These are phyloP conservation scores for Talaromyces sp. DNA, from an alignment of 2,329 filamentous ascomycete species.

Conservation along the genomic window DNA sequence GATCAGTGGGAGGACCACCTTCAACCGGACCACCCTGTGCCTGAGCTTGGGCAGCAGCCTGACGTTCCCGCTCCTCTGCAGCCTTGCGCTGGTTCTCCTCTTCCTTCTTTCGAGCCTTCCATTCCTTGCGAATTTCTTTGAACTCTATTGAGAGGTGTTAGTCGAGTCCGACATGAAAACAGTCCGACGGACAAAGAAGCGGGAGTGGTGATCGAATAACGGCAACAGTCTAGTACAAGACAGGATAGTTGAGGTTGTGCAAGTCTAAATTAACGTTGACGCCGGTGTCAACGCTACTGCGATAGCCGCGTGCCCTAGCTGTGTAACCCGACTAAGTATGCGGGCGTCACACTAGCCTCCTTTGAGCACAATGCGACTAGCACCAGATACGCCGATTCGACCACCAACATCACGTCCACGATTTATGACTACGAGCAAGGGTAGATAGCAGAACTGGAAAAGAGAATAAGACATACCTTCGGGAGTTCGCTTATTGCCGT, in stretches of 20 bases:
- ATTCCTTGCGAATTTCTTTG: constrained; percentile 98
- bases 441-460: neutral
- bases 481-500: constrained; percentile 88
- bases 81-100: constrained; percentile 87
- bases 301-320: constrained; percentile 49
- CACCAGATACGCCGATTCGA: constrained; percentile 14
- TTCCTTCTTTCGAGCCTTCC: constrained; percentile 99
- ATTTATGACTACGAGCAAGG: neutral
- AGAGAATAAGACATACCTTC: constrained; percentile 66
- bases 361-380: constrained; percentile 32
- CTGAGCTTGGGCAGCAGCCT: constrained; percentile 58
- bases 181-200: neutral
- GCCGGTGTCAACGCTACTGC: constrained; percentile 51
- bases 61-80: constrained; percentile 75
- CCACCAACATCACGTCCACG: neutral
- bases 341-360: constrained; percentile 37
- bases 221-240: neutral
- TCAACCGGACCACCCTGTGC: constrained; percentile 46
- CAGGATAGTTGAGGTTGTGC: constrained; percentile 17
- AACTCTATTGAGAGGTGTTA: constrained; percentile 63
- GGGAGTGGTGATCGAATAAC: neutral
- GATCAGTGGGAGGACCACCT: constrained; percentile 51
- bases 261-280: constrained; percentile 43
- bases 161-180: neutral
- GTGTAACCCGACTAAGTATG: constrained; percentile 47